Percentiles rank a stretch among this genome's conserved stretches.
Conservation (phyloP, 495 filamentous ascomycete species). For the Parmelia sp. region DNA sequence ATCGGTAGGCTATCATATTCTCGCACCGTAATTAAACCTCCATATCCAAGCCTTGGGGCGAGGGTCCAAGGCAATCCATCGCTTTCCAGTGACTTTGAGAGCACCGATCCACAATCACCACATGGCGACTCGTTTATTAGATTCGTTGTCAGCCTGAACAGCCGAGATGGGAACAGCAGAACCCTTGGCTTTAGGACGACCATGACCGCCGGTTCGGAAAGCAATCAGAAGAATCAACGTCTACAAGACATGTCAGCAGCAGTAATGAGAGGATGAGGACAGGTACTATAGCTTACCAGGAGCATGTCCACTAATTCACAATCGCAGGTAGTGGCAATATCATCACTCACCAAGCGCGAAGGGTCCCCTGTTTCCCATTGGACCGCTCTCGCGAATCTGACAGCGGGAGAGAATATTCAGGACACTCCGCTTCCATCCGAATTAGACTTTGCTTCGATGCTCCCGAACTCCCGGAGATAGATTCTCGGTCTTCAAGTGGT, state of each 20-base stretch:
- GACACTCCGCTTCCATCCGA: no score
- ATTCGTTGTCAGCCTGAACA: not conserved
- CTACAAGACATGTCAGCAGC: constrained; percentile 8
- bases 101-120: not conserved
- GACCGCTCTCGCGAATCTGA: no score
- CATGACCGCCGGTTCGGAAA: not conserved
- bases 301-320: constrained; percentile 37
- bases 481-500: constrained; percentile 52
- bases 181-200: not conserved
- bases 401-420: no score
- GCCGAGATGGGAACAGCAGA: not conserved
- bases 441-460: no score
- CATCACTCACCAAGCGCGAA: no score
- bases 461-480: constrained; percentile 51
- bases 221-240: constrained; percentile 20
- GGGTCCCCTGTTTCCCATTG: no score
- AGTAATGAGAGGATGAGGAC: no score
- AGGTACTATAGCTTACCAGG: constrained; percentile 39
- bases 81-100: not conserved
- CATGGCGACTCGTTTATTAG: no score
- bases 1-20: no score
- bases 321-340: no score
- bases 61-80: not conserved
- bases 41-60: not conserved
- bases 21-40: not conserved